Base-by-base conservation (phyloP, 1,284 basidiomycete species). In the Xanthoconium separans region DNA sequence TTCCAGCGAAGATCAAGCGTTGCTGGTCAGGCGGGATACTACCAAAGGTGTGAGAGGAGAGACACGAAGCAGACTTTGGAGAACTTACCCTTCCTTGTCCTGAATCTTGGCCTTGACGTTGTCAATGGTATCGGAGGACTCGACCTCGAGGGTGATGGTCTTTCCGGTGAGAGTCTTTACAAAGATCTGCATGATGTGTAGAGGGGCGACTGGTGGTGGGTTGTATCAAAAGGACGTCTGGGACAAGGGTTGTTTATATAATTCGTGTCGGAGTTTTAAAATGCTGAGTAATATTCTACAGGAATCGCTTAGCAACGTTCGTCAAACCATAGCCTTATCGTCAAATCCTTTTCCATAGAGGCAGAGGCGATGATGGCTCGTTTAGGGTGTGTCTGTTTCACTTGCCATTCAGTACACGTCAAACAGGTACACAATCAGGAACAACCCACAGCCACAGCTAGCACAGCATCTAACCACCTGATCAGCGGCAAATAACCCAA, bases 101-200 rank as follows among this genome's bases (percentile, higher is more conserved):
- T 91, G 88, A 54, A 91, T 91, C 79, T 90, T 90, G 55, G 86
- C 81, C 75, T 91, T 90, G 57, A 91, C 88, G 60, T 92, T 93
- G 72, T 93, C 91, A 66, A 94, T 93, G 36, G 92, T 93, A 75
- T 94, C 91, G 2, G 87, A 90, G 0, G 90, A 92, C 76, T 94
- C 91, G 8, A 95, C 91, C 75, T 95, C 92, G 45, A 94, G 82
- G 47, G 93, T 95, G 74, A 96, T 95, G 30, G 93, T 95, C 84
- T 95, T 96, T 63, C 92, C 92, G 39, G 93, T 94, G 53, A 94
- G 77, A 58, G 83, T 87, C 76, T 91, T 91, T 27, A 91, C 88
- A 69, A 92, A 91, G 68, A 91, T 91, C 74, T 91, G 89, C 89
- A 91, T 91, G 22, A 43, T 29, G 52, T 43, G 24, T 20, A 18